phyloP scores from a whole-genome alignment of 129 eudicot genomes.

The Centaurea solstitialis region DNA sequence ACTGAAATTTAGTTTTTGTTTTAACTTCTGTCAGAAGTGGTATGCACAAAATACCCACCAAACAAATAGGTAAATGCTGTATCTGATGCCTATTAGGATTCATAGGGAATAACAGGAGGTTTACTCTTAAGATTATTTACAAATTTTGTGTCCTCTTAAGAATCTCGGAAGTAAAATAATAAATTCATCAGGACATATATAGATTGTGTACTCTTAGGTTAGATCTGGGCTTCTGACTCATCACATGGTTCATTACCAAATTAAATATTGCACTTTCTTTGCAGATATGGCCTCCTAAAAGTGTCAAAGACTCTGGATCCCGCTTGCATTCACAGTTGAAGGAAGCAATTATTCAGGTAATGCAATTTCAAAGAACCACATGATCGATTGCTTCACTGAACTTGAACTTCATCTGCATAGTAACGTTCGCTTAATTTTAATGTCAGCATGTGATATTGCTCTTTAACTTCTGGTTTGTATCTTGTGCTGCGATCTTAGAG shows the following conservation, averaged over 20 bases:
- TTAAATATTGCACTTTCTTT: constrained; percentile 11
- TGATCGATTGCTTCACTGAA: neutral
- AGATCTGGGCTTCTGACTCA: neutral
- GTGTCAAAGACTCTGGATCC: constrained; percentile 94
- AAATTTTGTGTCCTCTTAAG: neutral
- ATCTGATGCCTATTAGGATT: neutral
- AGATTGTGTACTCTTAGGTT: neutral
- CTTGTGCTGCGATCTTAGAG: neutral
- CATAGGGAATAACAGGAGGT: neutral
- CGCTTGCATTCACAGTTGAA: constrained; percentile 79
- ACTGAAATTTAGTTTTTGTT: neutral
- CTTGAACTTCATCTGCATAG: neutral
- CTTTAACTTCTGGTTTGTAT: constrained; percentile 8
- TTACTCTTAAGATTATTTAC: neutral
- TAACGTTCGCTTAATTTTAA: neutral
- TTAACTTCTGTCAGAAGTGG: neutral
- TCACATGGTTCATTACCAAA: neutral
- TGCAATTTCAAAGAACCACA: neutral
- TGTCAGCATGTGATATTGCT: neutral
- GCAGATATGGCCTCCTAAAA: constrained; percentile 99
- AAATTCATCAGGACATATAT: constrained; percentile 1
- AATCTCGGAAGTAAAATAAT: neutral
- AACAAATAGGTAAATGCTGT: neutral
- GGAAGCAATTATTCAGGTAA: constrained; percentile 84
- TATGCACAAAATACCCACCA: neutral